Base-by-base conservation (phyloP, 441 rosid genomes). In the Erysimum cheiri region DNA sequence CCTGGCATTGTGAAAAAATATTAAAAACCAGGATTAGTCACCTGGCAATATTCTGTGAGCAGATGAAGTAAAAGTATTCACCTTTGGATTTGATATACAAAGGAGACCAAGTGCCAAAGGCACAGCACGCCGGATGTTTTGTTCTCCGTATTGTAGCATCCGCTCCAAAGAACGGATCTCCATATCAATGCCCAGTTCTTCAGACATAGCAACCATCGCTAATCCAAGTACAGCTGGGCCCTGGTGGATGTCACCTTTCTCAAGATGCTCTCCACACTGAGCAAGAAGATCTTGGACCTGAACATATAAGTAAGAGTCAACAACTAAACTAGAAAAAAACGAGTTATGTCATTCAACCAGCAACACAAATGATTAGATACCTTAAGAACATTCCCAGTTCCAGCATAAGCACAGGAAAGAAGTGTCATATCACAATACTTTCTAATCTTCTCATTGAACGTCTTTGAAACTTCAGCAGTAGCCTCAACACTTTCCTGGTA, bases 131-230 rank as follows among this genome's bases (percentile, higher is more conserved):
- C 97, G 88, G 49, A 89, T 86, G 82, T 87, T 88, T 65, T 89
- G 97, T 74, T 95, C 97, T 35, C 98, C 95, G 50, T 90, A 95
- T 80, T 92, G 97, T 76, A 95, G 78, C 80, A 95, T 89, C 70
- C 91, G 96, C 83, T 95, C 98, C 64, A 95, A 69, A 15, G 98
- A 90, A 63, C 97, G 96, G 71, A 95, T 91, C 69, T 90, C 96
- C 98, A 95, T 95, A 73, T 95, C 99, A 79, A 88, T 80, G 60
- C 98, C 96, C 79, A 92, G 71, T 76, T 95, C 99, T 84, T 95
- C 97, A 59, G 96, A 96, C 97, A 95, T 95, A 61, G 98, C 96
- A 22, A 95, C 93, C 97, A 95, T 85, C 24, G 99, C 97, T 73
- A 95, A 85, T 72, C 98, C 99, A 76, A 95, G 95, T 19, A 95